These are phyloP conservation scores for Breviolum minutum DNA, from an alignment of 73 alveolate species.

Conservation along the genomic window DNA sequence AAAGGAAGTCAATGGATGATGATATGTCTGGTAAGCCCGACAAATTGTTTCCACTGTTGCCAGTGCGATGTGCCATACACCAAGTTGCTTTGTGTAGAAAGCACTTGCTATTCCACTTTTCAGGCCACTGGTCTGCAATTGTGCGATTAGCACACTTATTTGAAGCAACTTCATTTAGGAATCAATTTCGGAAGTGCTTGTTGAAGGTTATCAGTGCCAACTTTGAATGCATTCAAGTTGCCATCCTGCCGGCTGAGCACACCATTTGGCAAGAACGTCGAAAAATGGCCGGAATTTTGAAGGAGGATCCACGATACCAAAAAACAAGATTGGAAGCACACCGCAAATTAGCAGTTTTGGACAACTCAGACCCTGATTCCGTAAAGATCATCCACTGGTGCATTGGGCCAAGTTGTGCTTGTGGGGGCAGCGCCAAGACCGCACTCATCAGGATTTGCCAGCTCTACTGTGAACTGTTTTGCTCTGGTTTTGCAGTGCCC, in stretches of 20 bases:
- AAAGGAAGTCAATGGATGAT: too few species aligned
- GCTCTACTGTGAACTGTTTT: neutral
- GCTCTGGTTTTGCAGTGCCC: neutral
- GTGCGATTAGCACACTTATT: neutral
- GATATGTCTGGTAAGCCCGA: neutral
- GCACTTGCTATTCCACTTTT: neutral
- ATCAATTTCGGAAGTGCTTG: neutral
- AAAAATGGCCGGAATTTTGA: neutral
- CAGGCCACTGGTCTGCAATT: neutral
- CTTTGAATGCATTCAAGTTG: neutral
- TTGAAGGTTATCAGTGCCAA: neutral
- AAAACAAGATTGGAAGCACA: neutral
- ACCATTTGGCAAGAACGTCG: neutral
- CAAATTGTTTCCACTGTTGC: neutral
- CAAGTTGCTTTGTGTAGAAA: neutral
- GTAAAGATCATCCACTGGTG: neutral
- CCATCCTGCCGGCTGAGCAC: neutral
- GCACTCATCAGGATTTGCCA: neutral
- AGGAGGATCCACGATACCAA: neutral
- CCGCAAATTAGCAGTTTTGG: neutral
- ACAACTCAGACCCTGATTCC: neutral
- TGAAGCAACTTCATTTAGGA: neutral
- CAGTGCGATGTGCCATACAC: neutral
- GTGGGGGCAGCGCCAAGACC: neutral
- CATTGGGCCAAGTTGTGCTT: neutral